Evolutionary conservation across 352 stramenopile genomes (phyloP), one percentile per base, ranked within the genome.

Genomic region (Pythium dissotocum): DNA sequence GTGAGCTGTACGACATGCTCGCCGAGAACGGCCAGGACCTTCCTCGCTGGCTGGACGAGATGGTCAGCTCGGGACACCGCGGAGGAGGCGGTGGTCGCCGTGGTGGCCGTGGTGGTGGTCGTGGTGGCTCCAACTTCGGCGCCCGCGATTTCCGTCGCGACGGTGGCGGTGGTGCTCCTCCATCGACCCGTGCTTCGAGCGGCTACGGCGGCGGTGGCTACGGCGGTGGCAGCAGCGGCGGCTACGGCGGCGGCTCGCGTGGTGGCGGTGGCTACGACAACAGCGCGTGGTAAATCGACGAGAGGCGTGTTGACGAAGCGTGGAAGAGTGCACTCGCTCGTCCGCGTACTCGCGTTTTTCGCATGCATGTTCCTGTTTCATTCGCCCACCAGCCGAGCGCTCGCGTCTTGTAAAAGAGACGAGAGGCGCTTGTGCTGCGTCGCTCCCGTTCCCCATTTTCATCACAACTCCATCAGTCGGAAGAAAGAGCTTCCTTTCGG

Each of bases 1-100:
- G 95, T 40, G 97, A 99, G 67, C 91, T 99, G 49, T 94, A 98
- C 77, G 97, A 99, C 21, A 65, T 99, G 63, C 83, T 99, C 33
- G 82, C 94, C 21, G 95, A 99, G 77, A 99, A 98, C 76, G 88
- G 94, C 26, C 97, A 99, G 77, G 95, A 99, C 64, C 87, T 97
- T 59, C 97, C 97, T 30, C 58, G 80, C 26, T 99, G 95, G 86
- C 72, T 99, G 46, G 96, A 97, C 67, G 90, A 98, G 72, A 98
- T 99, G 94, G 92, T 85, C 33, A 87, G 84, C 73, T 97, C 84
- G 63, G 77, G 76, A 36, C 88, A 69, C 76, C 79, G 84, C 72
- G 84, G 91, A 36, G 83, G 87, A 44, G 74, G 87, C 21, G 73
- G 84, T 33, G 63, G 79, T 35, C 40, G 88, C 58, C 58, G 81